phyloP scores from a whole-genome alignment of 1,284 basidiomycete species.

The Boletus semigastroideus region DNA sequence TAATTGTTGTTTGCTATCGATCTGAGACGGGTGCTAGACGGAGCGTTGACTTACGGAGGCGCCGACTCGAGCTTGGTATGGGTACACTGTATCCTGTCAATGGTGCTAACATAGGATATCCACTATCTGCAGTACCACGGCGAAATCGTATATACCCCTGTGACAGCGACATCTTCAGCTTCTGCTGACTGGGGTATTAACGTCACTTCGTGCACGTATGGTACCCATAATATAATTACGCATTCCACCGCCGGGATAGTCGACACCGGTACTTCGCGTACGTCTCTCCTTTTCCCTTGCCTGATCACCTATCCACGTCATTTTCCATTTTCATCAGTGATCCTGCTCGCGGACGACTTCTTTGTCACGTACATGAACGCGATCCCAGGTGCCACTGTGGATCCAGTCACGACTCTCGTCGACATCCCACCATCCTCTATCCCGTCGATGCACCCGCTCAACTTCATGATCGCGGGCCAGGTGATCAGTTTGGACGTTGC shows the following conservation, averaged over 20 bases:
- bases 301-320: not conserved
- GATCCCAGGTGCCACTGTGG: constrained; percentile 21
- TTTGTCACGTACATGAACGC: constrained; percentile 16
- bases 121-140: constrained; percentile 16
- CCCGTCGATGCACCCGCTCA: constrained; percentile 20
- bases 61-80: constrained; percentile 20
- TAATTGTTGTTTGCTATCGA: not conserved
- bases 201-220: constrained; percentile 19
- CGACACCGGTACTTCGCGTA: constrained; percentile 1
- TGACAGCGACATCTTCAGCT: constrained; percentile 24
- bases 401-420: constrained; percentile 14
- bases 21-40: constrained; percentile 17
- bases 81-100: not conserved
- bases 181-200: constrained; percentile 26
- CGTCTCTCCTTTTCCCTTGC: not conserved
- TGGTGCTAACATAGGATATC: not conserved
- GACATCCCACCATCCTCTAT: constrained; percentile 23
- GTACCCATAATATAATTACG: constrained; percentile 11
- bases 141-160: constrained; percentile 16
- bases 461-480: constrained; percentile 16
- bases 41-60: constrained; percentile 29
- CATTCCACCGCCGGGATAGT: constrained; percentile 18
- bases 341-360: constrained; percentile 23
- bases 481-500: constrained; percentile 21
- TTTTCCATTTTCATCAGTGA: constrained; percentile 7